Evolutionary conservation across 495 filamentous ascomycete genomes (phyloP).

Genomic region (Arthonia radiata): DNA sequence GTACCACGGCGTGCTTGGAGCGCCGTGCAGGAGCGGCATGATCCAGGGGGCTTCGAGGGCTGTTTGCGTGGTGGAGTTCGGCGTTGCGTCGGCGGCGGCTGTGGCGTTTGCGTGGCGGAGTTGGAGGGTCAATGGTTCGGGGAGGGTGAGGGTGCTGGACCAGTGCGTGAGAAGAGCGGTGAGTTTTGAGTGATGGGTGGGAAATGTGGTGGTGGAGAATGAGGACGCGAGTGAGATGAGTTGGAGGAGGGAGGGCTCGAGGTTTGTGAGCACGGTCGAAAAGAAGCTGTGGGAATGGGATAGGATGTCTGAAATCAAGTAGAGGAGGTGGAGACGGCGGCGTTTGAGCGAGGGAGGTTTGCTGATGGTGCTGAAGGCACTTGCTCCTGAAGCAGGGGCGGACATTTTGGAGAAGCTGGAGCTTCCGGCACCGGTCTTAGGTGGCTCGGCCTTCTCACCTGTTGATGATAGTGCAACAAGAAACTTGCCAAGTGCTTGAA

Average conservation of each 20-base stretch:
- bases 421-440: conserved; percentile 1
- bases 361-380: no score
- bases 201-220: no score
- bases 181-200: no score
- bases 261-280: conserved; percentile 18
- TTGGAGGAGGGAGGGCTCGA: conserved; percentile 34
- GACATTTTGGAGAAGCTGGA: no score
- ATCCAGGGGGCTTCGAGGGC: conserved; percentile 33
- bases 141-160: no score
- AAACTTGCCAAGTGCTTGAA: conserved; percentile 49
- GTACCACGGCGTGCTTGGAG: conserved; percentile 49
- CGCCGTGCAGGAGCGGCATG: conserved; percentile 57
- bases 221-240: conserved; percentile 36
- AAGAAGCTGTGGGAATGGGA: conserved; percentile 37
- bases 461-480: conserved; percentile 41
- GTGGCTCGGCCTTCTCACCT: conserved; percentile 10
- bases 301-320: conserved; percentile 63
- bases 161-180: no score
- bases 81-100: conserved; percentile 2
- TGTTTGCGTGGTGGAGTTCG: conserved; percentile 5
- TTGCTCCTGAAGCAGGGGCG: no score
- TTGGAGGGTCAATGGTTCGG: no score
- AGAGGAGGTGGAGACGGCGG: conserved; percentile 53
- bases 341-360: conserved; percentile 33
- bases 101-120: no score